phyloP scores from a whole-genome alignment of 2,329 filamentous ascomycete genomes.

The Colletotrichum salicis region DNA sequence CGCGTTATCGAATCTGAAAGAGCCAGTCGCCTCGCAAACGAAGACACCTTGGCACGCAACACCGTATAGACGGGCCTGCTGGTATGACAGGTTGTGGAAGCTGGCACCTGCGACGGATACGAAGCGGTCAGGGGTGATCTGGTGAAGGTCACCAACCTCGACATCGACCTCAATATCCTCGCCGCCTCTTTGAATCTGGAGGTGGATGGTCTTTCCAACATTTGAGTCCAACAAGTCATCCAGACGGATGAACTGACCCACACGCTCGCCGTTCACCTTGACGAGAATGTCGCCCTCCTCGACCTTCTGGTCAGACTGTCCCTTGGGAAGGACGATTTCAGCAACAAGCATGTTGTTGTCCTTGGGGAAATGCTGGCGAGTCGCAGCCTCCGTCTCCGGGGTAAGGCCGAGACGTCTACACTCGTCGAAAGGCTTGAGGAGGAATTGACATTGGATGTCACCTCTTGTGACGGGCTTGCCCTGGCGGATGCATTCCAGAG shows the following conservation, averaged over 20 bases:
- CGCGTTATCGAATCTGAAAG: conserved; percentile 91
- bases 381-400: conserved; percentile 85
- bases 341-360: conserved; percentile 98
- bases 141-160: conserved; percentile 87
- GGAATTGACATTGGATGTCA: conserved; percentile 97
- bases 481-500: conserved; percentile 84
- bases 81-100: conserved; percentile 97
- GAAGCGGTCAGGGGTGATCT: conserved; percentile 95
- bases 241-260: conserved; percentile 91
- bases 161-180: conserved; percentile 87
- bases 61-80: conserved; percentile 95
- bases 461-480: conserved; percentile 83
- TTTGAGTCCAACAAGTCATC: conserved; percentile 92
- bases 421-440: conserved; percentile 97
- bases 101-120: conserved; percentile 93
- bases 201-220: conserved; percentile 80
- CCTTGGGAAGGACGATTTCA: conserved; percentile 92
- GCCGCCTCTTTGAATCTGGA: conserved; percentile 89
- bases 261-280: conserved; percentile 90
- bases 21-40: conserved; percentile 93
- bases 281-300: conserved; percentile 95
- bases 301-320: conserved; percentile 86
- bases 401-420: conserved; percentile 89
- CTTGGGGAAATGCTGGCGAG: conserved; percentile 85
- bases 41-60: conserved; percentile 93